Base-by-base conservation (phyloP, 2,329 filamentous ascomycete species). In the Diplodia scrobiculata region DNA sequence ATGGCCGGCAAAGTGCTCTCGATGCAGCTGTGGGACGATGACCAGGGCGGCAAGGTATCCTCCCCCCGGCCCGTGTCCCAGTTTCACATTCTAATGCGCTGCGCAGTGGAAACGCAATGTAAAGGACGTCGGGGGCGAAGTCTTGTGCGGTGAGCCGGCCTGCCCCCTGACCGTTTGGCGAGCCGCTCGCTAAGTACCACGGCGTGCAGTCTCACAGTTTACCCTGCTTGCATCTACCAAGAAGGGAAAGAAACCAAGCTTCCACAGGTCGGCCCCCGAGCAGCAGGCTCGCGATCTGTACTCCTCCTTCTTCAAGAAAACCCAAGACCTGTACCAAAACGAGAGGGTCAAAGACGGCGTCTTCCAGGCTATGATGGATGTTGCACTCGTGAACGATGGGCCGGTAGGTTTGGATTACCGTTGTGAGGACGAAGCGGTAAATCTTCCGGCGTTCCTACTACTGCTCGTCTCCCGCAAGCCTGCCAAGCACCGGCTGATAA, bases 341-440 rank as follows among this genome's bases (percentile, higher is more conserved):
- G 90, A 92, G 9, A 88, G 84, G 69, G 93, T 99, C 67, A 92
- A 97, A 76, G 89, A 99, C 75, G 95, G 96, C n/a, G 87, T 94
- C 34, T 99, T 99, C 77, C 94, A 97, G 75, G 95, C 95, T 59
- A 97, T 96, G 93, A 99, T 99, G 95, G 90, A 98, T 74, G 94
- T 99, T 67, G 90, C 91, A 58, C 79, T 97, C 34, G 88, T 97
- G 59, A 98, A 98, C 71, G 94, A 98, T 73, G 86, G 87, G 73
- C 87, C 87, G 80, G 86, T 89, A 85, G 82, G 86, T 86, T 76
- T 85, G 71, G 81, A 86, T 75, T 86, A 82, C 77, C 78, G 78
- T 77, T 85, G 82, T 79, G 77, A 82, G 72, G 83, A 86, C 74
- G 81, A 81, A 77, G 83, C 80, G 82, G 84, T 86, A 84, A 74